Conservation (phyloP, 306 rosid species). For the Casuarina glauca region DNA sequence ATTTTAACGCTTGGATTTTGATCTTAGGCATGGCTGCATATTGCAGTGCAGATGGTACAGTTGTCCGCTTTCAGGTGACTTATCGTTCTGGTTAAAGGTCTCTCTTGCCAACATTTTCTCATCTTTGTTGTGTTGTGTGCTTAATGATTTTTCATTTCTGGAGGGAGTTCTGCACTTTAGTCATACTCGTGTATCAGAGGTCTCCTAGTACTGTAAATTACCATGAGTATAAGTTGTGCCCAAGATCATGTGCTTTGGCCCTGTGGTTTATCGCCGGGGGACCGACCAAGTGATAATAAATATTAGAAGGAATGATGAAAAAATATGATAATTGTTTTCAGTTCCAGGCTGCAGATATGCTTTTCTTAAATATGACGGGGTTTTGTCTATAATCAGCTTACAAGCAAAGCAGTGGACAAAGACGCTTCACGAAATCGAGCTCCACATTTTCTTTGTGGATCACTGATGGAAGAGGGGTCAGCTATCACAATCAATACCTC, state of each 20-base stretch:
- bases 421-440: conserved; percentile 40
- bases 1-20: conserved; percentile 5
- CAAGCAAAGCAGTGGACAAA: conserved; percentile 61
- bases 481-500: conserved; percentile 56
- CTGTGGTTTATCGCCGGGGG: background rate
- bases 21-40: conserved; percentile 89
- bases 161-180: background rate
- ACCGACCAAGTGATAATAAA: background rate
- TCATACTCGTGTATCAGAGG: background rate
- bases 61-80: conserved; percentile 73
- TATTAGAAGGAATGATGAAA: background rate
- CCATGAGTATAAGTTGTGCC: background rate
- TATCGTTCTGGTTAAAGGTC: conserved; percentile 20
- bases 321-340: background rate
- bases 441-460: conserved; percentile 72
- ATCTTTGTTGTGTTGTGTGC: background rate
- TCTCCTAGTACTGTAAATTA: background rate
- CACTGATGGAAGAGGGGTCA: conserved; percentile 60
- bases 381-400: conserved; percentile 55
- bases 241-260: background rate
- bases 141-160: background rate
- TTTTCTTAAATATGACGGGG: conserved; percentile 21
- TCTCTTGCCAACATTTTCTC: conserved; percentile 18
- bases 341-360: background rate
- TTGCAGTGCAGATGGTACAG: conserved; percentile 80